Evolutionary conservation across 306 rosid genomes (phyloP).

Genomic region (Corylus heterophylla): DNA sequence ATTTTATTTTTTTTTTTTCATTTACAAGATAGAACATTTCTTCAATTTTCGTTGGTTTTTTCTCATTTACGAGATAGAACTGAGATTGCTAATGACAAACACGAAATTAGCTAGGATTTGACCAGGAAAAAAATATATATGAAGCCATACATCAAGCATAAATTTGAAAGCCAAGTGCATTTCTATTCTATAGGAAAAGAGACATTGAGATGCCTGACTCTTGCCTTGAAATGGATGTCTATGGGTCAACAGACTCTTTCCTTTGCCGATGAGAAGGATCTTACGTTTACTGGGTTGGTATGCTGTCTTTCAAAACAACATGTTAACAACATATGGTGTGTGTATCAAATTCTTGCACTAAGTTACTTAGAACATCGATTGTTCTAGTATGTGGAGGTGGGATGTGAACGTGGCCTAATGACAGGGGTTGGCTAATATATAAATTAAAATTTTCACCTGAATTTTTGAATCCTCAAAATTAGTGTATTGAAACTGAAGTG

Average conservation of each 20-base stretch:
- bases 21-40: too few species aligned
- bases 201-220: conserved; percentile 91
- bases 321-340: conserved; percentile 23
- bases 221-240: conserved; percentile 91
- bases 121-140: too few species aligned
- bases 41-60: too few species aligned
- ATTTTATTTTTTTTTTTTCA: too few species aligned
- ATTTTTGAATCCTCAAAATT: too few species aligned
- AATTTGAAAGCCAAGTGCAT: too few species aligned
- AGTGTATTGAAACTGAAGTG: too few species aligned
- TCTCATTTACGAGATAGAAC: too few species aligned
- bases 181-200: conserved; percentile 53
- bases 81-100: too few species aligned
- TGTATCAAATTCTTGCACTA: conserved; percentile 20
- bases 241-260: conserved; percentile 55
- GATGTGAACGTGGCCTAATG: background rate
- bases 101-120: too few species aligned
- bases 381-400: background rate
- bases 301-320: conserved; percentile 61
- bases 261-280: conserved; percentile 79
- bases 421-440: background rate
- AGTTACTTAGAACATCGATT: background rate
- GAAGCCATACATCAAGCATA: too few species aligned
- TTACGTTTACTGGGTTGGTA: conserved; percentile 99
- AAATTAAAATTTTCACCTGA: background rate